Evolutionary conservation across 2,329 filamentous ascomycete species (phyloP), one percentile per base, ranked within the genome.

Genomic region (Paracoccidioides lutzii): DNA sequence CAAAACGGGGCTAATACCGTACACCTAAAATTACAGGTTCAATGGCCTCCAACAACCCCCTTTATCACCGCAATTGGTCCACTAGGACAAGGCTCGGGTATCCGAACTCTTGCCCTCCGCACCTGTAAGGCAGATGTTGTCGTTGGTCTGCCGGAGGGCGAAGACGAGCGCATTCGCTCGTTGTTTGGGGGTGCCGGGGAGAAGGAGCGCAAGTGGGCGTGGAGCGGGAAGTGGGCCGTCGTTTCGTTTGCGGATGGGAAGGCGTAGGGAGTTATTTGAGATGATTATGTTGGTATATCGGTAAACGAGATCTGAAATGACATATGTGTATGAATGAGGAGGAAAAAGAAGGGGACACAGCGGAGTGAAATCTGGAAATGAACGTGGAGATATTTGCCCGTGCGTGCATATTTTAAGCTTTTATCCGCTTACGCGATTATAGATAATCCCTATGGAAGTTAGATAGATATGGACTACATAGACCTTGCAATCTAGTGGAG

Each of bases 81-180:
- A 0, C 75, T 98, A 53, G 91, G 91, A 0, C 82, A 82, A 0
- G 81, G 81, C 0, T 95, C 89, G 0, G 90, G 89, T 1, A 71
- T 97, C 56, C 90, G 95, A 58, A 80, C 91, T 3, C 77, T 98
- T 33, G 87, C 93, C 0, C 78, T 98, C 59, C 81, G 93, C 56
- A 98, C 93, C 0, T 96, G 91, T 77, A 98, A 98, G 74, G 91
- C 91, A 0, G 93, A 98, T 67, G 88, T 94, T 6, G 89, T 97
- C 0, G 93, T 96, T 32, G 91, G 90, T 0, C 76, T 98, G n/a
- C 78, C 83, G 12, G 71, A 82, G 7, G 90, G 91, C 5, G 81
- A 85, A 67, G 93, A 98, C 66, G 90, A 96, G 73, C 81, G 84
- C 68, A 75, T 97, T 54, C 82, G 79, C 61, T 76, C 79, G 7